Evolutionary conservation across 345 rosid genomes (phyloP).

Genomic region (Camelina hispida): DNA sequence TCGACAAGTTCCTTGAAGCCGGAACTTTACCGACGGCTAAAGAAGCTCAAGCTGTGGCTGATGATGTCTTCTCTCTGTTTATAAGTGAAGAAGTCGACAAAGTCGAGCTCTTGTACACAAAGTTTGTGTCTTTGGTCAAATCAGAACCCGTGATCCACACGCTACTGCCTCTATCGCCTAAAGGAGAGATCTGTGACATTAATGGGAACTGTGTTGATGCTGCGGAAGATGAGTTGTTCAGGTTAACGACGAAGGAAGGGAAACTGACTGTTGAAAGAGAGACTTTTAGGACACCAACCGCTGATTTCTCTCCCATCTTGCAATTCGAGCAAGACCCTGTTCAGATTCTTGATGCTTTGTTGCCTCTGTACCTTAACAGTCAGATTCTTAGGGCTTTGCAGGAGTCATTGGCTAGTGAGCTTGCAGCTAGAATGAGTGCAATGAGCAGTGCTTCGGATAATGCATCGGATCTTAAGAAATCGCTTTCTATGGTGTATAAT

Average conservation of each 20-base stretch:
- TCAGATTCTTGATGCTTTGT: slow-evolving; percentile 89
- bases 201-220: slow-evolving; percentile 94
- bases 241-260: slow-evolving; percentile 92
- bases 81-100: slow-evolving; percentile 94
- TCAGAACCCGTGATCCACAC: slow-evolving; percentile 91
- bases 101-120: slow-evolving; percentile 93
- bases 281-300: slow-evolving; percentile 57
- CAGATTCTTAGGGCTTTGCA: slow-evolving; percentile 93
- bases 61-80: slow-evolving; percentile 71
- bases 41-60: slow-evolving; percentile 78
- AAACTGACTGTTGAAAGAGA: slow-evolving; percentile 86
- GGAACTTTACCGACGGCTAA: slow-evolving; percentile 64
- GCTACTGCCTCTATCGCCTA: slow-evolving; percentile 83
- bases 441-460: slow-evolving; percentile 93
- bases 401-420: slow-evolving; percentile 94
- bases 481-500: slow-evolving; percentile 66
- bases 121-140: slow-evolving; percentile 86
- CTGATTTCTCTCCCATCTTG: slow-evolving; percentile 76
- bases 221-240: slow-evolving; percentile 89
- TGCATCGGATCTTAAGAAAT: slow-evolving; percentile 75
- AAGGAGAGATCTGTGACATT: slow-evolving; percentile 87
- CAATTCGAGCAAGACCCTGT: slow-evolving; percentile 97
- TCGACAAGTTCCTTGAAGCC: slow-evolving; percentile 60
- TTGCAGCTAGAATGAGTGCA: slow-evolving; percentile 94
- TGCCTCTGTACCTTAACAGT: slow-evolving; percentile 93